phyloP scores from a whole-genome alignment of 1,284 basidiomycete genomes.

The Hemileia vastatrix region DNA sequence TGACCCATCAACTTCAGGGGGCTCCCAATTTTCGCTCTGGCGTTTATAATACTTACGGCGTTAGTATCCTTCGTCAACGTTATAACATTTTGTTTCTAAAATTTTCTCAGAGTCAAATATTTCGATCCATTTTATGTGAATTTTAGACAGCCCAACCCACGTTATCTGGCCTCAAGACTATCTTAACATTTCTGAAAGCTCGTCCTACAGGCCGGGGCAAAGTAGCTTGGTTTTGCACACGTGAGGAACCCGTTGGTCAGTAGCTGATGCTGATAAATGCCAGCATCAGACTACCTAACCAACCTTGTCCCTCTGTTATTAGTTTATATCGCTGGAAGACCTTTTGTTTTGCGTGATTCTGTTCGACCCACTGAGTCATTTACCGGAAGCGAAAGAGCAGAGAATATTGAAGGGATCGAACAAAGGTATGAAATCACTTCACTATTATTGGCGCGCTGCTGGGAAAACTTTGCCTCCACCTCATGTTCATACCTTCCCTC shows the following conservation, averaged over 20 bases:
- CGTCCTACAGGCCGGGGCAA: constrained; percentile 54
- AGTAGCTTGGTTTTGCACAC: constrained; percentile 46
- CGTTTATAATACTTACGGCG: constrained; percentile 47
- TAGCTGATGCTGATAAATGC: constrained; percentile 26
- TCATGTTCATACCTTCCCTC: too few species aligned
- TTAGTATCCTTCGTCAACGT: constrained; percentile 69
- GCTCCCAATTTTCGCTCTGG: constrained; percentile 85
- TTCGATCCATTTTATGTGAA: too few species aligned
- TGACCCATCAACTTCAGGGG: constrained; percentile 56
- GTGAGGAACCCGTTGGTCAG: constrained; percentile 68
- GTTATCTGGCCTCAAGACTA: constrained; percentile 79
- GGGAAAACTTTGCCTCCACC: too few species aligned
- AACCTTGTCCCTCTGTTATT: constrained; percentile 23
- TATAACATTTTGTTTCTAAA: too few species aligned
- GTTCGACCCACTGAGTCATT: constrained; percentile 72
- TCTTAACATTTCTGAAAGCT: constrained; percentile 69
- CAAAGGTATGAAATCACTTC: constrained; percentile 50
- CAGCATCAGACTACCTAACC: constrained; percentile 29
- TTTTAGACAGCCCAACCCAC: constrained; percentile 72
- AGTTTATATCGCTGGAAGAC: constrained; percentile 84
- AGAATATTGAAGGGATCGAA: constrained; percentile 94
- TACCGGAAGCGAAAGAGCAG: constrained; percentile 76
- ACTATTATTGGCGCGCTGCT: too few species aligned
- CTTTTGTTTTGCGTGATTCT: constrained; percentile 90
- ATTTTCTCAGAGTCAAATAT: background rate